Base-by-base conservation (phyloP, 1,139 yeast species). In the Maudiozyma humilis region DNA sequence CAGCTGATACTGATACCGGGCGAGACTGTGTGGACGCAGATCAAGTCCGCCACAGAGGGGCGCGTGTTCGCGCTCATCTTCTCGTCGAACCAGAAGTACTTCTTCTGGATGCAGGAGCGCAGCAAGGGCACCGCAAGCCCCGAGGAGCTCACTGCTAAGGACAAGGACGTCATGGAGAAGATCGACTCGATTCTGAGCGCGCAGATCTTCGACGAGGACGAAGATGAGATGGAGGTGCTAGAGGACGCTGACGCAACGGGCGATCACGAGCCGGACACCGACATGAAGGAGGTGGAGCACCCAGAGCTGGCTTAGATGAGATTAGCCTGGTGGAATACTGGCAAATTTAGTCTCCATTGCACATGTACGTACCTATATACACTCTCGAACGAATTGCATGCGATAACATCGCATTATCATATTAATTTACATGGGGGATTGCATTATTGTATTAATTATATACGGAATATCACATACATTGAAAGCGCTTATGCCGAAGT, bases 21-120 rank as follows among this genome's bases (percentile, higher is more conserved):
- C 2, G 97, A 91, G 60, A 94, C 89, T 36, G 78, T 82, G 39
- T 86, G 94, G 80, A 76, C 76, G 47, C 87, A 77, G 46, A 78
- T 88, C 38, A 67, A 72, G 42, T 78, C 89, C 19, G 83, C 95
- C 61, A 75, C 71, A 42, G 78, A 87, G 2, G 97, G 97, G 10
- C 71, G 98, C 51, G 88, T 91, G 23, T 83, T 82, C 64, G 85
- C 88, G 46, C 73, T 91, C 63, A 78, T 84, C 46, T 88, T 88
- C 63, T 79, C 91, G 50, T 83, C 95, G 4, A 93, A 95, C 36
- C 88, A 89, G 47, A 82, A 82, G 62, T 77, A 78, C 58, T 71
- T 89, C 64, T 91, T 82, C 65, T 91, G 98, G 98, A 70, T 91
- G 66, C 98, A 91, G 66, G 88, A 83, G 53, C 82, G 83, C 38